Evolutionary conservation across 2,329 filamentous ascomycete species (phyloP).

Genomic region (Pseudocercospora macadamiae): DNA sequence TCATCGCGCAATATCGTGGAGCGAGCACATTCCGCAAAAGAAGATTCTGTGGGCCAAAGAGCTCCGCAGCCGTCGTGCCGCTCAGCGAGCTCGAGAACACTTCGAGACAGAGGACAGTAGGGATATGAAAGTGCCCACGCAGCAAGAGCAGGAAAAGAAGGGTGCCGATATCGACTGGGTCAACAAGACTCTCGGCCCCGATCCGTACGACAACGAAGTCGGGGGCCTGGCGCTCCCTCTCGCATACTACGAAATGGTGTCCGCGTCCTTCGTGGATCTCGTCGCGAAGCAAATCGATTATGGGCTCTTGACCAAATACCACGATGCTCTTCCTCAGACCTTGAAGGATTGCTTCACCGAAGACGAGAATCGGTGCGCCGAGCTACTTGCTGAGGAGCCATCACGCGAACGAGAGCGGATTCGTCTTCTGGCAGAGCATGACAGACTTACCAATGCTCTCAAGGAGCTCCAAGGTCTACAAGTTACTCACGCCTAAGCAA

Average conservation of each 20-base stretch:
- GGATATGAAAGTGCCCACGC: slow-evolving; percentile 22
- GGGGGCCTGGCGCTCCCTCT: slow-evolving; percentile 65
- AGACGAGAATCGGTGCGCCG: slow-evolving; percentile 25
- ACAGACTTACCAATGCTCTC: slow-evolving; percentile 36
- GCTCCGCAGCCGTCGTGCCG: slow-evolving; percentile 35
- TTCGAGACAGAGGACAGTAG: slow-evolving; percentile 28
- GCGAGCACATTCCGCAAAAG: slow-evolving; percentile 31
- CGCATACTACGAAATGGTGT: slow-evolving; percentile 71
- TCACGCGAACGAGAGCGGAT: slow-evolving; percentile 34
- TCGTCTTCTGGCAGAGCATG: slow-evolving; percentile 33
- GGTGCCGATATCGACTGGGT: slow-evolving; percentile 33
- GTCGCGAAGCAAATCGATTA: slow-evolving; percentile 36
- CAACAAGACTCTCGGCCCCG: slow-evolving; percentile 53
- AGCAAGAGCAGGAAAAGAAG: slow-evolving; percentile 36
- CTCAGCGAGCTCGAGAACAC: slow-evolving; percentile 33
- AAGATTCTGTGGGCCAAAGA: slow-evolving; percentile 23
- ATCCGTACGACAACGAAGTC: slow-evolving; percentile 64
- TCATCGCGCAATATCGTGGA: slow-evolving; percentile 41
- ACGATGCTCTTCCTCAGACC: slow-evolving; percentile 7
- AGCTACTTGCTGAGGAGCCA: slow-evolving; percentile 42
- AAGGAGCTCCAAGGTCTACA: slow-evolving; percentile 27
- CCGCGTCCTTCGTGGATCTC: slow-evolving; percentile 64
- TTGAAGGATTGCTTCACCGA: slow-evolving; percentile 14
- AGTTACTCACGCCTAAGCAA: too few relatives aligned
- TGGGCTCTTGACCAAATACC: slow-evolving; percentile 25